Conservation (phyloP, 495 filamentous ascomycete genomes). For the Platismatia glauca region DNA sequence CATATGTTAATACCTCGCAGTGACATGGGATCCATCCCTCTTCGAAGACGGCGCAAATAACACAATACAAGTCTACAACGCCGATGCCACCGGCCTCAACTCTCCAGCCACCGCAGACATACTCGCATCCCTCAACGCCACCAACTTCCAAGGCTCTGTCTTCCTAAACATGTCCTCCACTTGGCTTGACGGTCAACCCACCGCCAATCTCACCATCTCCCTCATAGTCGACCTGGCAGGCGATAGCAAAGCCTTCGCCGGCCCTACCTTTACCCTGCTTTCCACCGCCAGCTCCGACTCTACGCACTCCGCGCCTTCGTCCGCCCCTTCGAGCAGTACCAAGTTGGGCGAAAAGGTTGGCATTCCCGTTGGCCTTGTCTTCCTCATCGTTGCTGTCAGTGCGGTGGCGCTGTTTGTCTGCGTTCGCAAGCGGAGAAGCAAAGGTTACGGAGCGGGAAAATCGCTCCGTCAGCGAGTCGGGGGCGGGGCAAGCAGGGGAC, state of each 20-base stretch:
- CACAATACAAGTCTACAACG: slow-evolving; percentile 8
- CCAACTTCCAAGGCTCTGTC: slow-evolving; percentile 6
- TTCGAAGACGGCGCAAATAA: slow-evolving; percentile 2
- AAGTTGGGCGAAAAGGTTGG: slow-evolving; percentile 21
- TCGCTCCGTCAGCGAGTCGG: slow-evolving; percentile 4
- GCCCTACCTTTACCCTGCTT: slow-evolving; percentile 6
- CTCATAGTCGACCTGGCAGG: background rate
- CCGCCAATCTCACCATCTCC: slow-evolving; percentile 14
- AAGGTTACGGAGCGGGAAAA: slow-evolving; percentile 8
- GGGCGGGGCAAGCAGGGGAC: slow-evolving; percentile 3
- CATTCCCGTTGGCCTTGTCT: slow-evolving; percentile 19
- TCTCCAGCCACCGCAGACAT: background rate
- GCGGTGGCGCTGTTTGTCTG: slow-evolving; percentile 21
- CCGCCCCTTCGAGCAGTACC: background rate
- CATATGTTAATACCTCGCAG: background rate
- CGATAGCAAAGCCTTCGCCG: background rate
- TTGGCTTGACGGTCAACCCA: slow-evolving; percentile 3
- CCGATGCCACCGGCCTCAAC: background rate
- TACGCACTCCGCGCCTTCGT: background rate
- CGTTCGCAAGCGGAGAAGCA: slow-evolving; percentile 22
- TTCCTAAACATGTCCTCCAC: slow-evolving; percentile 10
- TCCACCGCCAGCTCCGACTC: background rate
- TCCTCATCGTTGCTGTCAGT: slow-evolving; percentile 8
- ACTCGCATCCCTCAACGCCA: background rate
- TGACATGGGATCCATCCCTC: slow-evolving; percentile 13